phyloP scores from a whole-genome alignment of 169 alveolate genomes.

The Babesia sp. region DNA sequence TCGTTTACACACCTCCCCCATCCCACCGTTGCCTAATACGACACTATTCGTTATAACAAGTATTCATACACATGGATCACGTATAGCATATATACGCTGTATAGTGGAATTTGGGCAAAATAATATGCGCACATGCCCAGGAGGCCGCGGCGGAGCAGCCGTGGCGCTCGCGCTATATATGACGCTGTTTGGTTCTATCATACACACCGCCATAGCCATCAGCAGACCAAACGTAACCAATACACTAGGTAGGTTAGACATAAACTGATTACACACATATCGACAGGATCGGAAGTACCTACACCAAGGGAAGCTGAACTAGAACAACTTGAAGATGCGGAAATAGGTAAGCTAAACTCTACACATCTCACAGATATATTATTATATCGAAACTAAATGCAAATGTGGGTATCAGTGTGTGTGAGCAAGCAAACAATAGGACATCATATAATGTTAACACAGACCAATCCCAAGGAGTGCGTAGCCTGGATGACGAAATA shows the following conservation, averaged over 20 bases:
- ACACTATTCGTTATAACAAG: background rate
- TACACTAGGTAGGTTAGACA: constrained; percentile 13
- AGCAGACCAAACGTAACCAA: background rate
- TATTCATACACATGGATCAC: background rate
- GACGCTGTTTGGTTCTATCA: background rate
- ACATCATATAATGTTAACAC: background rate
- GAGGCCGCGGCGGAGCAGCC: background rate
- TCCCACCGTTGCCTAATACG: no score
- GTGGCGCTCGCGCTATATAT: constrained; percentile 5
- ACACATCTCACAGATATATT: background rate
- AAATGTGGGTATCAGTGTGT: background rate
- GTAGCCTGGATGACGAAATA: constrained; percentile 55
- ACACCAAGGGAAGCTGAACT: constrained; percentile 16
- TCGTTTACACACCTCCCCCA: background rate
- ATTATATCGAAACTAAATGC: background rate
- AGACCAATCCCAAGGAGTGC: constrained; percentile 44
- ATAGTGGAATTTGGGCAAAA: background rate
- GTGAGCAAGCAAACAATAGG: background rate
- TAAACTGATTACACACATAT: background rate
- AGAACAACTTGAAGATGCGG: constrained; percentile 11
- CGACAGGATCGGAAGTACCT: constrained; percentile 15
- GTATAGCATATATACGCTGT: background rate
- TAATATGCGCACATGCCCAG: background rate
- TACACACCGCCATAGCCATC: background rate
- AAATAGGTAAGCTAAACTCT: background rate